These are phyloP conservation scores for Suillus spraguei DNA, from an alignment of 768 basidiomycete species.

Conservation along the genomic window DNA sequence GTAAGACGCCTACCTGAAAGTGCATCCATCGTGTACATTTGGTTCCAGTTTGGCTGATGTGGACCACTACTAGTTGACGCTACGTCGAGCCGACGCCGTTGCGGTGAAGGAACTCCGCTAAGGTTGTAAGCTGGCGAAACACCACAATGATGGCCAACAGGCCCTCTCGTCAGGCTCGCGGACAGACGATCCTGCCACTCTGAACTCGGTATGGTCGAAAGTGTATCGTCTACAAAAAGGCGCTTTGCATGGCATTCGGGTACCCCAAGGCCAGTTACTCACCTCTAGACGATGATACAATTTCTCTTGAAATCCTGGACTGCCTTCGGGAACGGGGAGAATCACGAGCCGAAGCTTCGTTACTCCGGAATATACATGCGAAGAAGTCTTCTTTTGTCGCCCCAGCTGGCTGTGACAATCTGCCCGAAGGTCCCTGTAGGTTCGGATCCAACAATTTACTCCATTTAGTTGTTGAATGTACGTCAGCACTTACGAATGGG, in stretches of 20 bases:
- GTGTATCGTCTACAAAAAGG: constrained; percentile 49
- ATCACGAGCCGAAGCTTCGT: constrained; percentile 52
- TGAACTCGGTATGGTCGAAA: constrained; percentile 64
- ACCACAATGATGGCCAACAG: constrained; percentile 10
- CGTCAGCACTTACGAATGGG: constrained; percentile 57
- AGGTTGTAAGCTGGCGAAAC: constrained; percentile 29
- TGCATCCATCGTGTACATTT: constrained; percentile 60
- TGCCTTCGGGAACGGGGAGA: constrained; percentile 66
- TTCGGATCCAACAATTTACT: constrained; percentile 12
- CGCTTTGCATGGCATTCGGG: constrained; percentile 14
- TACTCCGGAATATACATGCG: constrained; percentile 68
- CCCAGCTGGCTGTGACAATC: constrained; percentile 57
- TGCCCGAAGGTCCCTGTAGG: constrained; percentile 69
- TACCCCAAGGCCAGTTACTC: constrained; percentile 12
- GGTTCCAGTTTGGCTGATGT: constrained; percentile 52
- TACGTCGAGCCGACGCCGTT: constrained; percentile 48
- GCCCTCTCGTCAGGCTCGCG: constrained; percentile 46
- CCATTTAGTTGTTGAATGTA: neutral
- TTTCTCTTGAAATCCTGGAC: constrained; percentile 77
- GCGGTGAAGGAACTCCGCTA: constrained; percentile 40
- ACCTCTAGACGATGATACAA: constrained; percentile 75
- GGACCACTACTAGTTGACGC: constrained; percentile 13
- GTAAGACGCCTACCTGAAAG: constrained; percentile 30
- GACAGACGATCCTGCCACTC: constrained; percentile 82
- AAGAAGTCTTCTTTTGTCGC: constrained; percentile 81